Conservation (phyloP, 352 stramenopile genomes). For the Chrysophaeum taylorii region DNA sequence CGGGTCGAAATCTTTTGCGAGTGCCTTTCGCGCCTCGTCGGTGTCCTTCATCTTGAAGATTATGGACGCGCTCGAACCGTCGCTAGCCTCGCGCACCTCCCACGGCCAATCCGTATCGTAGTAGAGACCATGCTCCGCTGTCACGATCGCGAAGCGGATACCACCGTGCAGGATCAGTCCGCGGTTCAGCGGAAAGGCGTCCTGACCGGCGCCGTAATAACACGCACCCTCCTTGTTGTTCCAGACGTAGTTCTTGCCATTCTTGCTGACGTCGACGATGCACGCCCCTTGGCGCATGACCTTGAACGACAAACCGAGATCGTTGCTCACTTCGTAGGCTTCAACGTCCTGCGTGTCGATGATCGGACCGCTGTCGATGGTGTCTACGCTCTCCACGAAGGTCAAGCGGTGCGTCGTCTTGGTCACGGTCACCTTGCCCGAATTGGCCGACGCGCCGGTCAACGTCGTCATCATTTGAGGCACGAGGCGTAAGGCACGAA, state of each 20-base stretch:
- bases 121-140: constrained; percentile 30
- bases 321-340: background rate
- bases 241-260: constrained; percentile 25
- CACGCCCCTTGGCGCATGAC: background rate
- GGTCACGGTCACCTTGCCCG: too few relatives aligned
- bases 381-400: too few relatives aligned
- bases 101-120: constrained; percentile 31
- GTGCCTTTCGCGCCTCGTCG: background rate
- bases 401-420: too few relatives aligned
- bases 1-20: constrained; percentile 2
- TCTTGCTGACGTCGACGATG: background rate
- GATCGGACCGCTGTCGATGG: too few relatives aligned
- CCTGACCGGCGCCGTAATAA: constrained; percentile 20
- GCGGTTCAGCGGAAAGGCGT: constrained; percentile 23
- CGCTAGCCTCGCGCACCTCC: background rate
- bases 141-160: constrained; percentile 26
- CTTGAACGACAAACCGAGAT: background rate
- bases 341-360: background rate
- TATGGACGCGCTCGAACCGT: constrained; percentile 17
- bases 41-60: constrained; percentile 25
- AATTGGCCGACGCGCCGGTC: too few relatives aligned
- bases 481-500: too few relatives aligned
- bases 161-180: constrained; percentile 31
- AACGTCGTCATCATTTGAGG: too few relatives aligned
- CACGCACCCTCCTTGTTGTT: constrained; percentile 22